These are phyloP conservation scores for Myriosclerotinia curreyana DNA, from an alignment of 2,329 filamentous ascomycete genomes.

Conservation along the genomic window DNA sequence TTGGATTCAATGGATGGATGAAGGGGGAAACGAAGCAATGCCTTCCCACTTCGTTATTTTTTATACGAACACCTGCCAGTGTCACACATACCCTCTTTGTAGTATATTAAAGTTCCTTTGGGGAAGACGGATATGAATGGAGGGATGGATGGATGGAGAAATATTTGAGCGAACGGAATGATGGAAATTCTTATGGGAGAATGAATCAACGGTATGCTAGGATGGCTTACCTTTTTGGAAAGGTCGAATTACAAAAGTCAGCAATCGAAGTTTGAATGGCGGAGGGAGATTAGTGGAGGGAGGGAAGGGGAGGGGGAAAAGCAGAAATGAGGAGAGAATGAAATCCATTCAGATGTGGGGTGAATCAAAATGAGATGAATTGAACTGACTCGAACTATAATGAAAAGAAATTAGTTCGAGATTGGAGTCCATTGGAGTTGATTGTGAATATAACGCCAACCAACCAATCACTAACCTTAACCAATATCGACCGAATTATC, in stretches of 20 bases:
- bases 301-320: neutral
- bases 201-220: neutral
- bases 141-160: neutral
- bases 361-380: neutral
- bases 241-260: neutral
- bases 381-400: neutral
- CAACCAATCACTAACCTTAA: too few relatives aligned
- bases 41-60: neutral
- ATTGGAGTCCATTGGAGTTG: too few relatives aligned
- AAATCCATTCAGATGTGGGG: neutral
- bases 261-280: neutral
- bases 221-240: constrained; percentile 5
- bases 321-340: neutral
- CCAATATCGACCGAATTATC: too few relatives aligned
- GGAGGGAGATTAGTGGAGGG: neutral
- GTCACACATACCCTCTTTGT: constrained; percentile 4
- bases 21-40: neutral
- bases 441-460: too few relatives aligned
- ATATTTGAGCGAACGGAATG: neutral
- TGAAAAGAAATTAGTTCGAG: neutral
- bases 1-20: neutral
- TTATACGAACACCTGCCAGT: neutral
- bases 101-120: neutral
- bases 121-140: neutral
- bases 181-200: neutral